Base-by-base conservation (phyloP, 345 rosid species). In the Eucalyptus dawsonii region DNA sequence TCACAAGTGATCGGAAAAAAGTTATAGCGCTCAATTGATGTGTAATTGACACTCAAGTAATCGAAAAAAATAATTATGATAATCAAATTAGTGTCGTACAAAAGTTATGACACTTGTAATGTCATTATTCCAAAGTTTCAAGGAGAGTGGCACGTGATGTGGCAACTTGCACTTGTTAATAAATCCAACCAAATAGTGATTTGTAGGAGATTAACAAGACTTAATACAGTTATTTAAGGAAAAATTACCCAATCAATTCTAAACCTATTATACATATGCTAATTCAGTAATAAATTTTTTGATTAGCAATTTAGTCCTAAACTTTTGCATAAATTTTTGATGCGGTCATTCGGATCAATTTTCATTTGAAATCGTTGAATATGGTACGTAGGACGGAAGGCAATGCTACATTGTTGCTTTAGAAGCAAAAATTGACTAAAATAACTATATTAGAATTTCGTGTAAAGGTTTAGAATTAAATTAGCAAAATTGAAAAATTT, bases 311-410 rank as follows among this genome's bases (percentile, higher is more conserved):
- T 65, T 15, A n/a, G 21, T 65, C 62, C 29, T 53, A 53, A 53
- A 53, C 0, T 53, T 53, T 56, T 56, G 1, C 12, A 22, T 22
- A 56, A 24, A 56, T 22, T 56, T 56, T 9, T 56, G 4, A 22
- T 56, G 62, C 1, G 0, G 0, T 56, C 76, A 31, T 6, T 29
- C 0, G 0, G 10, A 14, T 3, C 37, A 65, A 65, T 65, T 65
- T 65, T 65, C 3, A 4, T 15, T 16, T 15, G 16, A 65, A 65
- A 65, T 65, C 4, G 3, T 16, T n/a, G 9, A 56, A 22, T 53
- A 19, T 2, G 5, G 10, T 8, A 53, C 2, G 5, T 56, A 24
- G 13, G 62, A 56, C 3, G 0, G 11, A 8, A 54, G 58, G 58
- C 58, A 10, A 9, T 56, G 29, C 13, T 24, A 10, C 6, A 24